These are phyloP conservation scores for Marasmius fiardii DNA, from an alignment of 1,284 basidiomycete genomes.

Conservation along the genomic window DNA sequence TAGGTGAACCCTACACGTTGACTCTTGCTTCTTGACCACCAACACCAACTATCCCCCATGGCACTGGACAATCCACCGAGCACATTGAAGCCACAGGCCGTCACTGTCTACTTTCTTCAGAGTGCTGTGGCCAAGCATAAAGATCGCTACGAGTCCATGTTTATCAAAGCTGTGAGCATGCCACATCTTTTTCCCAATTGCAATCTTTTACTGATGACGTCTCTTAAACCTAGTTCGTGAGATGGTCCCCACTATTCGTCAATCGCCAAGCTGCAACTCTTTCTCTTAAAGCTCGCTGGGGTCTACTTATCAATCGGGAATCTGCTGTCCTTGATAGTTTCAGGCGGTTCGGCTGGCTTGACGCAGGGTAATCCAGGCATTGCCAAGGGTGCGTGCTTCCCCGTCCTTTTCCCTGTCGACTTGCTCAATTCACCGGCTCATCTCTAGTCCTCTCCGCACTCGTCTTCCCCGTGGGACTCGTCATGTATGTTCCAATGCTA, in stretches of 20 bases:
- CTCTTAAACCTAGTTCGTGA: neutral
- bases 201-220: neutral
- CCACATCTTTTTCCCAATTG: neutral
- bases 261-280: neutral
- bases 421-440: neutral
- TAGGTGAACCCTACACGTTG: too few relatives aligned
- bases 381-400: conserved; percentile 37
- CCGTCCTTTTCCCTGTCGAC: neutral
- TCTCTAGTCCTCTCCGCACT: conserved; percentile 49
- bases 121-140: conserved; percentile 58
- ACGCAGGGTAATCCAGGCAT: conserved; percentile 58
- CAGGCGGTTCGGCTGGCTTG: conserved; percentile 55
- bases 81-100: conserved; percentile 59
- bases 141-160: conserved; percentile 55
- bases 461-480: conserved; percentile 72
- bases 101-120: conserved; percentile 56
- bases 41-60: too few relatives aligned
- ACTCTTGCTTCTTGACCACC: too few relatives aligned
- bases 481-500: conserved; percentile 49
- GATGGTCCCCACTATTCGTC: conserved; percentile 3
- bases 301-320: conserved; percentile 72
- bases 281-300: conserved; percentile 51
- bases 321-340: conserved; percentile 56
- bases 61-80: conserved; percentile 32
- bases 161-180: conserved; percentile 68